These are phyloP conservation scores for Microdochium paspali DNA, from an alignment of 2,329 filamentous ascomycete genomes.

Conservation along the genomic window DNA sequence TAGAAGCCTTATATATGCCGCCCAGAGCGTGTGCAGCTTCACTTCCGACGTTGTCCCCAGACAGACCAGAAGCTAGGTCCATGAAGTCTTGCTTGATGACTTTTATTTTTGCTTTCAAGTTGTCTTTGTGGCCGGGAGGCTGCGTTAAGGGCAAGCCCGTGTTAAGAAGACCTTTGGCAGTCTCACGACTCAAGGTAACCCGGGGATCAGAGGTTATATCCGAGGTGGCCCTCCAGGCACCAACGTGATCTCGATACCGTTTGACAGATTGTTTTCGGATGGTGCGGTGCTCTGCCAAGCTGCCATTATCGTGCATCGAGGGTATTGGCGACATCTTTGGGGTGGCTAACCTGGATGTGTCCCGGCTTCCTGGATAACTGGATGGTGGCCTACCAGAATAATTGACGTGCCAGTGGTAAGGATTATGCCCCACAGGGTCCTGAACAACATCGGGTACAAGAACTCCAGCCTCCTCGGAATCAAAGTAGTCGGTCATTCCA, in stretches of 20 bases:
- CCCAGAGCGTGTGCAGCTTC: conserved; percentile 32
- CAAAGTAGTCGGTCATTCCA: conserved; percentile 10
- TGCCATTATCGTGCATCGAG: conserved; percentile 16
- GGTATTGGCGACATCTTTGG: conserved; percentile 15
- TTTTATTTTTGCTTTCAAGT: conserved; percentile 10
- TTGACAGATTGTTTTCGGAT: conserved; percentile 26
- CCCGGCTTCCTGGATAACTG: conserved; percentile 7
- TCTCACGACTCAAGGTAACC: conserved; percentile 29
- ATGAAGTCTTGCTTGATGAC: conserved; percentile 1
- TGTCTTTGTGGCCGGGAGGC: conserved; percentile 7
- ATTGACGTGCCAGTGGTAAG: conserved; percentile 27
- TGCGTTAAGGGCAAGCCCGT: conserved; percentile 2
- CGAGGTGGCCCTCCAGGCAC: conserved; percentile 31
- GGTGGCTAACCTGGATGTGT: conserved; percentile 18
- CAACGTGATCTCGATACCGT: conserved; percentile 32
- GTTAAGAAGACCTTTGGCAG: conserved; percentile 22
- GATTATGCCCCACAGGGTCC: conserved; percentile 17
- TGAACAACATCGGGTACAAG: conserved; percentile 20
- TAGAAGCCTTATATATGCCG: conserved; percentile 28
- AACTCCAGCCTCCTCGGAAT: conserved; percentile 3
- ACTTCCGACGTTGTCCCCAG: conserved; percentile 10
- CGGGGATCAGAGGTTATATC: conserved; percentile 27
- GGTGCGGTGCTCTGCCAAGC: conserved; percentile 27
- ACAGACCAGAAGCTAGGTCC: not conserved
- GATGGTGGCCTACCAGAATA: conserved; percentile 19